These are phyloP conservation scores for Aeschynomene evenia DNA, from an alignment of 306 rosid genomes.

Conservation along the genomic window DNA sequence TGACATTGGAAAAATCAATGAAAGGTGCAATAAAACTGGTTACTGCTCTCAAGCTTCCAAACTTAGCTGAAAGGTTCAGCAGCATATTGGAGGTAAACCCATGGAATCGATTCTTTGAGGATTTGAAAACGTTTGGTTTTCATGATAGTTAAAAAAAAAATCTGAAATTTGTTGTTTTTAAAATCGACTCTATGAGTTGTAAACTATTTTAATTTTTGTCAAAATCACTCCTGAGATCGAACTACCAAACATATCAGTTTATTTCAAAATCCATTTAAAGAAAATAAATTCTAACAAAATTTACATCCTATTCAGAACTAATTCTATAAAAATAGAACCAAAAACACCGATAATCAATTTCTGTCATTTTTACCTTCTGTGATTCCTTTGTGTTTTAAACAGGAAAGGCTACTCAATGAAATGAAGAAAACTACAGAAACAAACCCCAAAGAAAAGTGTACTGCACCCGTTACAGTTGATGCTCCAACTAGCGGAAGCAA, in stretches of 20 bases:
- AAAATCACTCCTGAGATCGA: too few species aligned
- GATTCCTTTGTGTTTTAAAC: constrained; percentile 25
- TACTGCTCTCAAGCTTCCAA: constrained; percentile 84
- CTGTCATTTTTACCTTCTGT: constrained; percentile 21
- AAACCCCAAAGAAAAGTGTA: constrained; percentile 32
- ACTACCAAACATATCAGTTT: too few species aligned
- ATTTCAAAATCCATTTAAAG: too few species aligned
- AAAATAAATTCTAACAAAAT: too few species aligned
- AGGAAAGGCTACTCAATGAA: constrained; percentile 72
- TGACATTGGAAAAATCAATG: constrained; percentile 82
- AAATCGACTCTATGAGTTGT: too few species aligned
- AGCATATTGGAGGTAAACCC: constrained; percentile 73
- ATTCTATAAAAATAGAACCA: too few species aligned
- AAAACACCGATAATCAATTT: constrained; percentile 5
- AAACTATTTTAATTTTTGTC: too few species aligned
- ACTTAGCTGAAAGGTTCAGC: constrained; percentile 89
- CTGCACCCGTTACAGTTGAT: constrained; percentile 34
- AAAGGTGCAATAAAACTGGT: constrained; percentile 95
- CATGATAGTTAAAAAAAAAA: too few species aligned
- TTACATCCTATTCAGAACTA: too few species aligned
- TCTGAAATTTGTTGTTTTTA: too few species aligned
- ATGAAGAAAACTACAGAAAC: constrained; percentile 38
- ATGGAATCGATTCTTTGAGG: too few species aligned
- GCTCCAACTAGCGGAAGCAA: constrained; percentile 33
- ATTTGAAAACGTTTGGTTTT: too few species aligned